Base-by-base conservation (phyloP, 352 stramenopile genomes). In the Elongisporangium prolatum region DNA sequence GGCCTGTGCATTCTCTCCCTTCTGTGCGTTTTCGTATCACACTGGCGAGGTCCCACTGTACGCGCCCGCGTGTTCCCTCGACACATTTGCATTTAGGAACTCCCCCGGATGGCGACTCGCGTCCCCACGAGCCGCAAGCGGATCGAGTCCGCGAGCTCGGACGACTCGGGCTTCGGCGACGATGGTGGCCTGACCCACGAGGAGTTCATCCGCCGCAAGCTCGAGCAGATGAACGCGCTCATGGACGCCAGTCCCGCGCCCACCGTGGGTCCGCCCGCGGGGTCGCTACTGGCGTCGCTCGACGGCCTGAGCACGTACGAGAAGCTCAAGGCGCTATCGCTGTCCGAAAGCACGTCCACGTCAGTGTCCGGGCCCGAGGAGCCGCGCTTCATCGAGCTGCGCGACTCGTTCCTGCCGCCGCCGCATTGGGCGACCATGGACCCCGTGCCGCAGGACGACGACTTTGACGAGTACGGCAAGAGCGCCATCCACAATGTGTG, bases 91-190 rank as follows among this genome's bases (percentile, higher is more conserved):
- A 44, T 44, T 44, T 44, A 44, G 34, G 34, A 44, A 44, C 34
- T 44, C 34, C 34, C 34, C 34, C 34, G 48, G 18, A 52, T 52
- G 48, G 48, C 48, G 48, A 52, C 34, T 44, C 34, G 34, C 34
- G 34, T 13, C 34, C 34, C 48, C 18, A 24, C 48, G 21, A 24
- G 34, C 14, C 34, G 34, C 10, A 16, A 58, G 10, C 60, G 60
- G 48, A 55, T 52, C 21, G 64, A 76, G 56, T 83, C 67, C 37
- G 55, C 65, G 50, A 57, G 52, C 60, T 84, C 74, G 38, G 65
- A 86, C 40, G 76, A 86, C 66, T 81, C 75, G 54, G 64, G 66
- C 38, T 82, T 82, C 48, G 77, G 70, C 9, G 76, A 84, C 56
- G 68, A 83, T 17, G 34, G 34, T 34, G 55, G 57, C n/a, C 66